Evolutionary conservation across 352 stramenopile genomes (phyloP).

Genomic region (Globisporangium camurandrum): DNA sequence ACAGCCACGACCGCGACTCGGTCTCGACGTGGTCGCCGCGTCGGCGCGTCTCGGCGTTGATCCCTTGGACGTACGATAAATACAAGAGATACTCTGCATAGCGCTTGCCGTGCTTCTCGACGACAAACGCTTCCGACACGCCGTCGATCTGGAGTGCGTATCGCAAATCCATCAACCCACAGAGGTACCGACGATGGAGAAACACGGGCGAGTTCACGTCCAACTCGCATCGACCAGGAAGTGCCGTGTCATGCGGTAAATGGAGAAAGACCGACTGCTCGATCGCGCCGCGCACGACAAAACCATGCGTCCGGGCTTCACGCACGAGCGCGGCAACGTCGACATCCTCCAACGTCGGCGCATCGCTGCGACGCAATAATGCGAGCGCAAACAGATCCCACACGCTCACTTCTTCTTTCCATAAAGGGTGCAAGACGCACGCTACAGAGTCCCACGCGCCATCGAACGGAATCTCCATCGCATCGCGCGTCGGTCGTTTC

Average conservation of each 20-base stretch:
- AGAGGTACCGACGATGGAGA: slow-evolving; percentile 92
- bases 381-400: slow-evolving; percentile 69
- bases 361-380: slow-evolving; percentile 36
- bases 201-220: slow-evolving; percentile 89
- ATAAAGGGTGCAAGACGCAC: slow-evolving; percentile 28
- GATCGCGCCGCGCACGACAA: slow-evolving; percentile 26
- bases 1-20: slow-evolving; percentile 75
- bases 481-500: slow-evolving; percentile 37
- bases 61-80: slow-evolving; percentile 67
- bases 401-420: slow-evolving; percentile 27
- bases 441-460: slow-evolving; percentile 36
- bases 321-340: slow-evolving; percentile 32
- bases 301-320: slow-evolving; percentile 33
- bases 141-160: slow-evolving; percentile 97
- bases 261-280: slow-evolving; percentile 41
- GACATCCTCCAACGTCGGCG: slow-evolving; percentile 35
- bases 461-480: slow-evolving; percentile 38
- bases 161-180: slow-evolving; percentile 95
- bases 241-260: slow-evolving; percentile 44
- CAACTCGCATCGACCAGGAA: slow-evolving; percentile 53
- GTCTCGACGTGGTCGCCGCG: slow-evolving; percentile 72
- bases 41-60: slow-evolving; percentile 49
- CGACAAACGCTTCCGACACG: slow-evolving; percentile 88
- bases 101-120: slow-evolving; percentile 46
- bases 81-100: slow-evolving; percentile 66